Base-by-base conservation (phyloP, 2,329 filamentous ascomycete species). In the Ceratocystis cubensis region DNA sequence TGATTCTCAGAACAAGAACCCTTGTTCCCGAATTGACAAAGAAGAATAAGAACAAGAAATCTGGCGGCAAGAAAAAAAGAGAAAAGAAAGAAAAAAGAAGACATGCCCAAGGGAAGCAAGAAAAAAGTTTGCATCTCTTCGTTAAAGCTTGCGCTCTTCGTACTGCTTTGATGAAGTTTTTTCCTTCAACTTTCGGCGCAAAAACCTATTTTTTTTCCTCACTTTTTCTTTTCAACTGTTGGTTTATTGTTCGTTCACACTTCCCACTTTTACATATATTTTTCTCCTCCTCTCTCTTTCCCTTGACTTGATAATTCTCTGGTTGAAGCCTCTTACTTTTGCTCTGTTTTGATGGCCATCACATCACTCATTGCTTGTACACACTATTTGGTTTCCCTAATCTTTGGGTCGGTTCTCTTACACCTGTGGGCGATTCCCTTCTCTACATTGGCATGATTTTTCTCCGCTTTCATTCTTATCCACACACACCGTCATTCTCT, bases 321-420 rank as follows among this genome's bases (percentile, higher is more conserved):
- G 37, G 37, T 41, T 41, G 10, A 41, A 41, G 37, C 37, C 37
- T 28, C n/a, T 62, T 17, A 44, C 13, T 37, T 15, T 45, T 41
- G 37, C 17, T 41, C 10, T 46, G 53, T 44, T 44, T 46, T 63
- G 61, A 63, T 63, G 61, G 61, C 61, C 44, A 28, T 63, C 41
- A 63, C 37, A 33, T 63, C 61, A 46, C 61, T 63, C 25, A 22
- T 41, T 63, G 61, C 61, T 63, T 63, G 61, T 28, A 63, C 61
- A 45, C 61, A 46, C 22, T 63, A 63, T 33, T 22, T 63, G 45
- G 20, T 33, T 30, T 63, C 61, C 41, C 61, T 63, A 30, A 44
- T 46, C 22, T 48, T 63, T 63, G 41, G 61, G 61, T 59, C 56
- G 56, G 56, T 59, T 59, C 17, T 59, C 56, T 59, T 59, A 20